Evolutionary conservation across 139 green algal species (phyloP).

Genomic region (Ettlia oleoabundans): DNA sequence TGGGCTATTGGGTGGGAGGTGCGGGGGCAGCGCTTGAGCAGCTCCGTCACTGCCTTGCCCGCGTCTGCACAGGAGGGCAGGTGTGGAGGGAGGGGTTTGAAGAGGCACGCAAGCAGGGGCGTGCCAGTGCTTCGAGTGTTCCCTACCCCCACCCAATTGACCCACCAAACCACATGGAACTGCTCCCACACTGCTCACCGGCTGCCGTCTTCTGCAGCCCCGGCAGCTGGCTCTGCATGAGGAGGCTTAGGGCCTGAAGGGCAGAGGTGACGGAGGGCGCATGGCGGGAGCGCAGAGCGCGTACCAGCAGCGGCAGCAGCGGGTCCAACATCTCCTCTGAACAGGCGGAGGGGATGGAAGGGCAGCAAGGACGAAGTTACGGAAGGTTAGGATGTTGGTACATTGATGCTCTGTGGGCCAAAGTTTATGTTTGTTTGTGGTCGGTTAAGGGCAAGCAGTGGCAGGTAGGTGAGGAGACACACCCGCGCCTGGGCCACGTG

Average conservation of each 20-base stretch:
- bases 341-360: not conserved
- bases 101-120: not conserved
- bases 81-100: not conserved
- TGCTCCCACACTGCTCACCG: no score
- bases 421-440: no score
- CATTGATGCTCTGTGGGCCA: not conserved
- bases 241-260: constrained; percentile 61
- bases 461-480: not conserved
- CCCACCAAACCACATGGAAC: no score
- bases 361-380: not conserved
- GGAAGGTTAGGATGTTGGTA: not conserved
- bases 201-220: constrained; percentile 23
- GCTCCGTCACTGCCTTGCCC: constrained; percentile 47
- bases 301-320: constrained; percentile 77
- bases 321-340: constrained; percentile 66
- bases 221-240: constrained; percentile 65
- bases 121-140: not conserved
- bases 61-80: not conserved
- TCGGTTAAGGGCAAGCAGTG: not conserved
- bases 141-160: no score
- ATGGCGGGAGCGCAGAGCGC: constrained; percentile 61
- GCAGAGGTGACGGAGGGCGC: constrained; percentile 53
- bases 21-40: constrained; percentile 68
- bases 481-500: constrained; percentile 32
- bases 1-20: constrained; percentile 68